Evolutionary conservation across 768 basidiomycete species (phyloP), one percentile per base, ranked within the genome.

Genomic region (Suillus plorans): DNA sequence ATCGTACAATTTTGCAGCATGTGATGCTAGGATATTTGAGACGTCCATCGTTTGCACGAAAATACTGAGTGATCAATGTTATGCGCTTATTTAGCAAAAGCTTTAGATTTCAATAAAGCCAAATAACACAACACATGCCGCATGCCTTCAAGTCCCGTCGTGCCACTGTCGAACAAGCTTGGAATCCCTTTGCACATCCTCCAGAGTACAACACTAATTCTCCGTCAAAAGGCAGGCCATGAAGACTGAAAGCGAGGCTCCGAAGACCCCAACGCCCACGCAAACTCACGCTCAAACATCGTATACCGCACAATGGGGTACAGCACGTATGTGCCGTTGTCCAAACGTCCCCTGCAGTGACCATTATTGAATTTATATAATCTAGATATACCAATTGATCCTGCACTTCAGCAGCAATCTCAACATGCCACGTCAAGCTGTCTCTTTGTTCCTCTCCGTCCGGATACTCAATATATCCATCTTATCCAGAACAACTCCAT

Each of bases 1-100:
- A 41, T 13, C 89, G 75, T 74, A 90, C 92, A 82, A 83, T 84
- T 89, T 90, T 59, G 85, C 86, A 12, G 86, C 84, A 76, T 92
- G 88, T 18, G 86, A 85, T 57, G 89, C 88, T 20, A 95, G 84
- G 61, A 95, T 86, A 69, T 84, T 84, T 10, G 93, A 90, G 64
- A 95, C 91, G 79, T 95, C 92, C 92, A 95, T 94, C 20, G 49
- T 4, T 61, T 59, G 25, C 25, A 10, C 9, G 39, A 59, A 59
- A 59, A 59, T 42, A 59, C 22, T 58, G 39, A 58, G 10, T 20
- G 25, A 59, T 59, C 39, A 28, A 5, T 16, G 25, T 42, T 44
- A 42, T 56, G 45, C 45, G 28, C 41, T 28, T 55, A n/a, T 69
- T 71, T 63, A 52, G 61, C 53, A 64, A 63, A 58, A 59, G 28